phyloP scores from a whole-genome alignment of 1,284 basidiomycete genomes.

The Microbotryum violaceum region DNA sequence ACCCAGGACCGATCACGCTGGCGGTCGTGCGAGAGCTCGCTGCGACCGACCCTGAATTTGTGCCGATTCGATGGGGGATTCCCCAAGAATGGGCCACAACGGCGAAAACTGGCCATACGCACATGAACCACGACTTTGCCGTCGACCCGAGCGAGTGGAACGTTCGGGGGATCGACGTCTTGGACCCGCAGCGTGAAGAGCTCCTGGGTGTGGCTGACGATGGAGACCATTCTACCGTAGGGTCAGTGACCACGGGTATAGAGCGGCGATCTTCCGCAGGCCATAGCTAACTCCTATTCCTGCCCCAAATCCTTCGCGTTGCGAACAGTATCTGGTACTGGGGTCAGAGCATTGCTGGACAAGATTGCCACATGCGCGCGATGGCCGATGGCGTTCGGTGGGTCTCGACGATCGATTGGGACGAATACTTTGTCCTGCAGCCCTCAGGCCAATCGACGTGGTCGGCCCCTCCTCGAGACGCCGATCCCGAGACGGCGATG shows the following conservation, averaged over 20 bases:
- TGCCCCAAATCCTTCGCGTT: no score
- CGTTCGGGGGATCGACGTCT: background rate
- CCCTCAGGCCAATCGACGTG: background rate
- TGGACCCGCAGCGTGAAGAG: no score
- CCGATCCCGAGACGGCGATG: background rate
- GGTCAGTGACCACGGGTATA: no score
- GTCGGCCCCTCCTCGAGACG: background rate
- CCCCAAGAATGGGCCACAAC: constrained; percentile 3
- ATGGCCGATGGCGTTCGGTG: constrained; percentile 2
- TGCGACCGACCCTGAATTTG: background rate
- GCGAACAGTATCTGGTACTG: constrained; percentile 1
- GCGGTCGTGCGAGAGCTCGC: constrained; percentile 6
- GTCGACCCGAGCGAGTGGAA: constrained; percentile 7
- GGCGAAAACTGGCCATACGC: background rate
- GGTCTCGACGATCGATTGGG: constrained; percentile 4
- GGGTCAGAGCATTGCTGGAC: constrained; percentile 1
- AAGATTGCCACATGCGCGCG: constrained; percentile 10
- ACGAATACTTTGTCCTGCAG: constrained; percentile 10
- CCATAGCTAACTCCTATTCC: no score
- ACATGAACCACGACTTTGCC: background rate
- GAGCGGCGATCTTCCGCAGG: no score
- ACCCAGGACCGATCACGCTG: constrained; percentile 11
- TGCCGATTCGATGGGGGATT: constrained; percentile 5
- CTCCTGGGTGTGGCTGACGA: no score
- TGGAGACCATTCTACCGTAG: no score